phyloP scores from a whole-genome alignment of 2,329 filamentous ascomycete genomes.

The Trichophyton benhamiae region DNA sequence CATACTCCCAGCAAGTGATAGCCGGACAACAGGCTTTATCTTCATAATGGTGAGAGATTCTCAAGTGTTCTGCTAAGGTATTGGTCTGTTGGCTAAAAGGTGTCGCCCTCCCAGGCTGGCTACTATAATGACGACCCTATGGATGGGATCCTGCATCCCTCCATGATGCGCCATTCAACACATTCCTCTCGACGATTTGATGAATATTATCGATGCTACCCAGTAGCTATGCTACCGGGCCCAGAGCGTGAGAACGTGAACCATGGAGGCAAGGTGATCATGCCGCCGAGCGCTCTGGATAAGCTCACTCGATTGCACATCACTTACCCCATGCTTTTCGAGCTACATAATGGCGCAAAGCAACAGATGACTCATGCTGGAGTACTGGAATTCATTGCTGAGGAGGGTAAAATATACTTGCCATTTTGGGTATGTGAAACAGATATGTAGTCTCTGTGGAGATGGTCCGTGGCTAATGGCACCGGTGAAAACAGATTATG shows the following conservation, averaged over 20 bases:
- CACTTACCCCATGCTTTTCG: slow-evolving; percentile 93
- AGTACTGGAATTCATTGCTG: slow-evolving; percentile 92
- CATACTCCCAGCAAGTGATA: neutral
- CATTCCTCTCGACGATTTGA: slow-evolving; percentile 65
- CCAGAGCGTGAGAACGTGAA: slow-evolving; percentile 81
- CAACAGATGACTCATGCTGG: slow-evolving; percentile 78
- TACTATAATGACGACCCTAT: slow-evolving; percentile 44
- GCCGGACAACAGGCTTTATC: neutral
- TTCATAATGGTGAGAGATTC: neutral
- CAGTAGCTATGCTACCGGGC: slow-evolving; percentile 84
- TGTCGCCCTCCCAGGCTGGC: slow-evolving; percentile 13
- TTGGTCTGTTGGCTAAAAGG: neutral
- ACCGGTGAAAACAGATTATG: slow-evolving; percentile 62
- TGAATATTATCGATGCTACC: slow-evolving; percentile 97
- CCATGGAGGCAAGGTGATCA: slow-evolving; percentile 93
- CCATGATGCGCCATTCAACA: slow-evolving; percentile 37
- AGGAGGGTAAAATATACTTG: slow-evolving; percentile 91
- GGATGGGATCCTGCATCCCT: slow-evolving; percentile 42
- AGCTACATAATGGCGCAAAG: slow-evolving; percentile 79
- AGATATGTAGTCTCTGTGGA: neutral
- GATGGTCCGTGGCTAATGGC: slow-evolving; percentile 4
- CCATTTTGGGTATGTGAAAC: slow-evolving; percentile 66
- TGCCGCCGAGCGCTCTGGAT: slow-evolving; percentile 91
- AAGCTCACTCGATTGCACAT: slow-evolving; percentile 94
- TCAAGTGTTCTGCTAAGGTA: neutral